Evolutionary conservation across 1,284 basidiomycete species (phyloP).

Genomic region (Coniferiporia weirii): DNA sequence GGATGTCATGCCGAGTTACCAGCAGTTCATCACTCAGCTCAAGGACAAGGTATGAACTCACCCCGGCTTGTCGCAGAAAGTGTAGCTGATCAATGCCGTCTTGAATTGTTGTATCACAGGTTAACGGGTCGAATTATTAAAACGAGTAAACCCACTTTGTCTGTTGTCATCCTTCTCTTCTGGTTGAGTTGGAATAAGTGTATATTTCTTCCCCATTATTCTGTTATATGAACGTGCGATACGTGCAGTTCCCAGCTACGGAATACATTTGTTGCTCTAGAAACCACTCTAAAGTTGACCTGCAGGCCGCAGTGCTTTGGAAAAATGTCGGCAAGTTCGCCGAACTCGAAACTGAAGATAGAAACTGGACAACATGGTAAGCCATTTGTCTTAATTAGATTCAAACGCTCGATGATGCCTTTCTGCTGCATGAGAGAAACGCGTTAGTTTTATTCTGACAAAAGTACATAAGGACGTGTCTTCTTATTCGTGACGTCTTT

Average conservation of each 20-base stretch:
- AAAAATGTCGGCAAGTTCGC: too few relatives aligned
- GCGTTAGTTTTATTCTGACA: too few relatives aligned
- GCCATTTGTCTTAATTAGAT: too few relatives aligned
- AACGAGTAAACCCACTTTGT: neutral
- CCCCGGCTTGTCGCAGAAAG: neutral
- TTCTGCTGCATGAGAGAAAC: too few relatives aligned
- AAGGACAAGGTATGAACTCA: slow-evolving; percentile 60
- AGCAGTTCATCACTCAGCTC: slow-evolving; percentile 81
- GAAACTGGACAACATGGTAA: too few relatives aligned
- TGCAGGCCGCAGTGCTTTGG: too few relatives aligned
- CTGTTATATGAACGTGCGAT: neutral
- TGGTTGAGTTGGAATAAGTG: neutral
- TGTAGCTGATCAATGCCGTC: neutral
- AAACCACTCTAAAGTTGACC: neutral
- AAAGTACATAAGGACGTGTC: too few relatives aligned
- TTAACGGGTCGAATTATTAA: slow-evolving; percentile 17
- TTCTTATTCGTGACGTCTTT: too few relatives aligned
- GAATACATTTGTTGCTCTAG: neutral
- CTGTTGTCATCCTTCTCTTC: neutral
- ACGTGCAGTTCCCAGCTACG: neutral
- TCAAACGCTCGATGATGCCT: too few relatives aligned
- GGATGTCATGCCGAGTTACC: slow-evolving; percentile 92
- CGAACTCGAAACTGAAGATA: too few relatives aligned
- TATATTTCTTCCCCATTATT: neutral
- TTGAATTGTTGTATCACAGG: neutral